A percentile compares a stretch with the other conserved stretches of the same genome.
Evolutionary conservation across 2,329 filamentous ascomycete genomes (phyloP).

Genomic region (Pseudocercospora vitis): DNA sequence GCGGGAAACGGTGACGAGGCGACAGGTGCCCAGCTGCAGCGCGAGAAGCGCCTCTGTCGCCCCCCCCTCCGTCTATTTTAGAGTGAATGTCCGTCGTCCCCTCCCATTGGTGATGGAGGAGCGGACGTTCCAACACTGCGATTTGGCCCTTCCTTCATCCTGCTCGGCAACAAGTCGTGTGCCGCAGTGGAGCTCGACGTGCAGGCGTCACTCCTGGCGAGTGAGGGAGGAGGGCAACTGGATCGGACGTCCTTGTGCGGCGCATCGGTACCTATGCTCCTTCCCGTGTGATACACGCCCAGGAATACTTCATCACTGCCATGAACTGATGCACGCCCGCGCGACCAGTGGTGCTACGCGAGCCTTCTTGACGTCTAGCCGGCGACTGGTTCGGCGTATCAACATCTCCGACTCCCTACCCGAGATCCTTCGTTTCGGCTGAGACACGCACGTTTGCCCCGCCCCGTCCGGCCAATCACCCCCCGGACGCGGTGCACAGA

Average conservation of each 20-base stretch:
- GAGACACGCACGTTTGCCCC: background rate
- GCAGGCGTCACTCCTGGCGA: no score
- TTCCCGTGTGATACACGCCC: background rate
- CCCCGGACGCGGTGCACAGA: background rate
- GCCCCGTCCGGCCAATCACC: background rate
- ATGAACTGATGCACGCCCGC: background rate
- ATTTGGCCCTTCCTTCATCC: background rate
- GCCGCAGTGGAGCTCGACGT: background rate
- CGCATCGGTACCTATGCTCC: background rate
- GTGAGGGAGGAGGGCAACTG: no score
- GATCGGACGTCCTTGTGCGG: background rate
- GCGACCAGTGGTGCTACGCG: background rate
- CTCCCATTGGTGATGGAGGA: background rate
- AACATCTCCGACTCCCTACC: background rate
- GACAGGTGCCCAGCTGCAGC: background rate
- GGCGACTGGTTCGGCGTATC: conserved; percentile 2
- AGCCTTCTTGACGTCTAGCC: conserved; percentile 1
- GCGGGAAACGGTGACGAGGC: background rate
- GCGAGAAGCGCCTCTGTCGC: conserved; percentile 5
- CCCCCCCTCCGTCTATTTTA: conserved; percentile 6
- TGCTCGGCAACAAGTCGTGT: background rate
- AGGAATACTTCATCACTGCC: background rate
- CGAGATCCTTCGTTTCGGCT: background rate
- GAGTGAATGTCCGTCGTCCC: background rate
- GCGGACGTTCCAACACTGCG: background rate